Conservation (phyloP, 768 basidiomycete species). For the Pisolithus tinctorius region DNA sequence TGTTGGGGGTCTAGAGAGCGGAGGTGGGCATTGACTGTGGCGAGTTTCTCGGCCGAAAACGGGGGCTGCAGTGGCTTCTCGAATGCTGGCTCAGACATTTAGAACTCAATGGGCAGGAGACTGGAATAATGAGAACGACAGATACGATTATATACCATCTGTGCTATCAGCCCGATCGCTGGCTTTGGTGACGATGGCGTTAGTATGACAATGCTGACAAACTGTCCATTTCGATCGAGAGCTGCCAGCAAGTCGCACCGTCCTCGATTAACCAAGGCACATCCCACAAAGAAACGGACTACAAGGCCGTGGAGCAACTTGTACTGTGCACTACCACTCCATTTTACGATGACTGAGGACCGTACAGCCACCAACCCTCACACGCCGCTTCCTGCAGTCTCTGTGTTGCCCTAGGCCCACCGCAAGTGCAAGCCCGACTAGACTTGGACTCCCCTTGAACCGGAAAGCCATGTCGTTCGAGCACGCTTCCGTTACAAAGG, state of each 20-base stretch:
- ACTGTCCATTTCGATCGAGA: too few species aligned
- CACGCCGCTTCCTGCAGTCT: too few species aligned
- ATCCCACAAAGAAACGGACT: too few species aligned
- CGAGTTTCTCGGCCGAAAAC: conserved; percentile 50
- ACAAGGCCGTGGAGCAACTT: too few species aligned
- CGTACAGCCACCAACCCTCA: too few species aligned
- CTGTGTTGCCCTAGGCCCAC: too few species aligned
- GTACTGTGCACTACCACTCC: too few species aligned
- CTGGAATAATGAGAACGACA: neutral
- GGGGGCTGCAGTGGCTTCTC: conserved; percentile 49
- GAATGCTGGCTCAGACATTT: conserved; percentile 20
- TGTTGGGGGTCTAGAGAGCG: conserved; percentile 68
- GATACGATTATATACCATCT: neutral
- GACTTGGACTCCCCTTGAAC: neutral
- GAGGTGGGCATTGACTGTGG: conserved; percentile 69
- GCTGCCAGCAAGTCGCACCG: too few species aligned
- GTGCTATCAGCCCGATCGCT: neutral
- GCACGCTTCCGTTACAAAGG: conserved; percentile 80
- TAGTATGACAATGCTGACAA: too few species aligned
- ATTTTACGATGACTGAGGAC: too few species aligned
- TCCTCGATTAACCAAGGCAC: too few species aligned
- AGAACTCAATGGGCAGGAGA: neutral
- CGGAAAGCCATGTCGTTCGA: conserved; percentile 61
- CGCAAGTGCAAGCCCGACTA: neutral
- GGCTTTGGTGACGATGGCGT: neutral